A percentile compares a stretch with the other conserved stretches of the same genome.
Conservation (phyloP, 257 asterid genomes). For the Solanum chiquidenum region DNA sequence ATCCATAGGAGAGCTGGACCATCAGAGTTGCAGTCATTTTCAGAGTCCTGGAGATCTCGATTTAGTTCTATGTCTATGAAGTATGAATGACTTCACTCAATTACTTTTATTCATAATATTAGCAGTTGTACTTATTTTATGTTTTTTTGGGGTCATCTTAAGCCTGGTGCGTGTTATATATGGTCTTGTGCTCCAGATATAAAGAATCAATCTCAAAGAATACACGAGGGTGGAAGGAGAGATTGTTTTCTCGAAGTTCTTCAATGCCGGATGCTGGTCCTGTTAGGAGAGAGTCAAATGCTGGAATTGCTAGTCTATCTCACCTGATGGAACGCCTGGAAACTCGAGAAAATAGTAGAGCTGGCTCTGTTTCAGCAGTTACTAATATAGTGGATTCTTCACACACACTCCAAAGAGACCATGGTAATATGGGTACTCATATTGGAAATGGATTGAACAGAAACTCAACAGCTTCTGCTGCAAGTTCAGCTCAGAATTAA, state of each 20-base stretch:
- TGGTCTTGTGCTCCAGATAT: constrained; percentile 36
- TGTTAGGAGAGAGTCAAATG: constrained; percentile 63
- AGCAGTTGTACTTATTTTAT: neutral
- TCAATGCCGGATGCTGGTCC: constrained; percentile 72
- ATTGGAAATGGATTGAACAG: constrained; percentile 15
- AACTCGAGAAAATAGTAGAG: constrained; percentile 35
- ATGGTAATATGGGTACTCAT: constrained; percentile 12
- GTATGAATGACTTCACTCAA: constrained; percentile 28
- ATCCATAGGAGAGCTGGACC: constrained; percentile 73
- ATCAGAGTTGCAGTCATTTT: constrained; percentile 57
- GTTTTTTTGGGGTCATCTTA: neutral
- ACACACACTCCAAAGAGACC: constrained; percentile 24
- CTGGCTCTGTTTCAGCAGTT: constrained; percentile 8
- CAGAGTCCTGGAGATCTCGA: constrained; percentile 81
- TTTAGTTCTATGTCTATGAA: constrained; percentile 61
- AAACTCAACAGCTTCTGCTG: constrained; percentile 33
- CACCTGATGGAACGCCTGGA: constrained; percentile 91
- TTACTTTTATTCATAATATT: neutral
- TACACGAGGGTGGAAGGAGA: constrained; percentile 86
- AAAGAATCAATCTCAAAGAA: constrained; percentile 77
- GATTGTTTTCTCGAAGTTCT: constrained; percentile 67
- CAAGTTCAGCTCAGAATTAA: constrained; percentile 34
- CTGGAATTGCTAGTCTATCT: constrained; percentile 75
- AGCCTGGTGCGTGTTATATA: neutral
- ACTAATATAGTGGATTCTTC: constrained; percentile 26